Percentiles rank a stretch among this genome's conserved stretches.
Conservation (phyloP, 345 rosid genomes). For the Limnanthes douglasii region DNA sequence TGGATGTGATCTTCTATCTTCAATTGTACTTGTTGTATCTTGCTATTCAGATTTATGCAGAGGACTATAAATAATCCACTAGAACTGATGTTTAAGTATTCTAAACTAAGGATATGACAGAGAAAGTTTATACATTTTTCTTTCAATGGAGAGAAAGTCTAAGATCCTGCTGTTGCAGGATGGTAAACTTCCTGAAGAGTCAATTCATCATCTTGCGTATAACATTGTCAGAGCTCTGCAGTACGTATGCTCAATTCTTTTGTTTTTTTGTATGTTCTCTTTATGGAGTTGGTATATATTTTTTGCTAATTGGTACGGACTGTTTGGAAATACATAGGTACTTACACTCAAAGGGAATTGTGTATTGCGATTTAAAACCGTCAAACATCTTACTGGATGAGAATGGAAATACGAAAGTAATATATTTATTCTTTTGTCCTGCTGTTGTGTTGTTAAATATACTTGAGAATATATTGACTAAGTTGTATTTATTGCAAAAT, state of each 20-base stretch:
- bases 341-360: conserved; percentile 82
- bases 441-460: conserved; percentile 6
- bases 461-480: too few species aligned
- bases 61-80: too few species aligned
- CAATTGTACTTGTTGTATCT: too few species aligned
- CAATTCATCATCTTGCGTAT: conserved; percentile 59
- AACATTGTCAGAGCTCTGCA: conserved; percentile 73
- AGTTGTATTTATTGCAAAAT: conserved; percentile 10
- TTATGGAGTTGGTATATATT: neutral
- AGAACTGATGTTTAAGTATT: too few species aligned
- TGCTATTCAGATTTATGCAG: too few species aligned
- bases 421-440: conserved; percentile 2
- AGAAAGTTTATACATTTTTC: too few species aligned
- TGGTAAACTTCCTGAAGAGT: conserved; percentile 78
- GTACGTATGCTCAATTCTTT: conserved; percentile 29
- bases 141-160: too few species aligned
- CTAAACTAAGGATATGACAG: too few species aligned
- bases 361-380: conserved; percentile 91
- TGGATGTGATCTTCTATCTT: too few species aligned
- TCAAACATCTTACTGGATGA: conserved; percentile 93
- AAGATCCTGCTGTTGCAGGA: conserved; percentile 34
- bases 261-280: conserved; percentile 5
- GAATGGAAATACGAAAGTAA: conserved; percentile 80
- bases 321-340: conserved; percentile 27
- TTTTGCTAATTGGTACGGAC: conserved; percentile 5